A percentile compares a stretch with the other conserved stretches of the same genome.
Evolutionary conservation across 805 yeast species (phyloP).

Genomic region (Wickerhamiella dianesei): DNA sequence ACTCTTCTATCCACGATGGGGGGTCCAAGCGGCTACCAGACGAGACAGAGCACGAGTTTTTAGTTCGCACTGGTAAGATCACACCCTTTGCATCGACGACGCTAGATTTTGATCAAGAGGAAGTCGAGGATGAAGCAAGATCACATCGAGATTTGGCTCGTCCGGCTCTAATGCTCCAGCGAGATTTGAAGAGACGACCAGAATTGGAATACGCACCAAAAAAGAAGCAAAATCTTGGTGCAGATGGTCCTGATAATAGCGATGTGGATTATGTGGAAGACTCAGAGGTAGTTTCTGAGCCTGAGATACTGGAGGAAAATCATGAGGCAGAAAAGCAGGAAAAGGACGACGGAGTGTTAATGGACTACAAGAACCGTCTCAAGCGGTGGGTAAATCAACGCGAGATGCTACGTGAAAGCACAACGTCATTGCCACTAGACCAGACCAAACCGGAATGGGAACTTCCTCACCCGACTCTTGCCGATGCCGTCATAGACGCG

Average conservation of each 20-base stretch:
- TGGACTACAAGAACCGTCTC: constrained; percentile 45
- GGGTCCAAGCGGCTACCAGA: constrained; percentile 36
- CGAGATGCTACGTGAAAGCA: constrained; percentile 9
- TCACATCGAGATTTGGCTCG: constrained; percentile 29
- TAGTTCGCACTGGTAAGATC: constrained; percentile 79
- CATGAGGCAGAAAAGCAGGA: constrained; percentile 12
- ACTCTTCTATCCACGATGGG: constrained; percentile 5
- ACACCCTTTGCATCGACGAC: constrained; percentile 71
- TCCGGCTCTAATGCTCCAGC: constrained; percentile 13
- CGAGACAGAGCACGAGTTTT: constrained; percentile 68
- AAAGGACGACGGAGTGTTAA: constrained; percentile 73
- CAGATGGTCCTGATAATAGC: constrained; percentile 16
- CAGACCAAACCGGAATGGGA: constrained; percentile 40
- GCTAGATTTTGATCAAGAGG: constrained; percentile 19
- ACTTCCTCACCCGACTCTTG: constrained; percentile 59
- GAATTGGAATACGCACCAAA: too few species aligned
- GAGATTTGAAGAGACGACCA: constrained; percentile 3
- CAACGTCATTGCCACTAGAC: constrained; percentile 3
- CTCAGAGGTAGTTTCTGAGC: background rate
- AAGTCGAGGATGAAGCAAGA: constrained; percentile 31
- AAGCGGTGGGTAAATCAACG: constrained; percentile 36
- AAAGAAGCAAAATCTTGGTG: background rate
- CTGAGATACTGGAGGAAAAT: constrained; percentile 9
- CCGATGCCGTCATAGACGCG: constrained; percentile 63
- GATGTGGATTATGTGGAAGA: constrained; percentile 12